Evolutionary conservation across 139 green algal species (phyloP), one percentile per base, ranked within the genome.

Genomic region (Klebsormidium nitens): DNA sequence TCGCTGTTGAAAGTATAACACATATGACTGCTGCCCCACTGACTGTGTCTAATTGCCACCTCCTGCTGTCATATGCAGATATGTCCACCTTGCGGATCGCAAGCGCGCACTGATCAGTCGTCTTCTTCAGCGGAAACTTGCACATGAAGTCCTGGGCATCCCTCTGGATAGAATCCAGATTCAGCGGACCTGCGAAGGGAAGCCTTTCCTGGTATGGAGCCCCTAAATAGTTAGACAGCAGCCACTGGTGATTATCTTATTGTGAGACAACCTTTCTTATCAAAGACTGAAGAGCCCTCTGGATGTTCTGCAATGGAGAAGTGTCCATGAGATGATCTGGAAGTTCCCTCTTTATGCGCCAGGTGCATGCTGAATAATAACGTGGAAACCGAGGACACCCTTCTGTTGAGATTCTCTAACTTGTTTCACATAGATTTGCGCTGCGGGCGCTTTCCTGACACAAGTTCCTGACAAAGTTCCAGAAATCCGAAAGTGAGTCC

Each of bases 101-200:
- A 78, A 78, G 35, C 42, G 71, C 14, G 62, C 62, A 11, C 29
- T 78, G 8, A 29, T 78, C 19, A 72, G 61, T 29, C 42, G 71
- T 2, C 62, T 78, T 23, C 36, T 76, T 2, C 57, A 68, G 42
- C 19, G 37, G 3, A 31, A 59, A 36, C 19, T 36, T 2, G n/a
- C 38, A 8, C n/a, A 71, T 36, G n/a, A 8, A 62, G 62, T 60
- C 3, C 40, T 89, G 23, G 64, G 61, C n/a, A 32, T 90, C 1
- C 50, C 59, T 23, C 82, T 72, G 17, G 42, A 66, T 0, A 42
- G 66, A 1, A 64, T 90, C 14, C 4, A 29, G 0, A 83, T 89
- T 37, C 55, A 62, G 8, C 56, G 81, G 19, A 91, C 87, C 1
- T 83, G 81, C 28, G 86, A 85, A n/a, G 40, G 64, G 17, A 92